A percentile compares a stretch with the other conserved stretches of the same genome.
Conservation (phyloP, 345 rosid genomes). For the Tarenaya hassleriana region DNA sequence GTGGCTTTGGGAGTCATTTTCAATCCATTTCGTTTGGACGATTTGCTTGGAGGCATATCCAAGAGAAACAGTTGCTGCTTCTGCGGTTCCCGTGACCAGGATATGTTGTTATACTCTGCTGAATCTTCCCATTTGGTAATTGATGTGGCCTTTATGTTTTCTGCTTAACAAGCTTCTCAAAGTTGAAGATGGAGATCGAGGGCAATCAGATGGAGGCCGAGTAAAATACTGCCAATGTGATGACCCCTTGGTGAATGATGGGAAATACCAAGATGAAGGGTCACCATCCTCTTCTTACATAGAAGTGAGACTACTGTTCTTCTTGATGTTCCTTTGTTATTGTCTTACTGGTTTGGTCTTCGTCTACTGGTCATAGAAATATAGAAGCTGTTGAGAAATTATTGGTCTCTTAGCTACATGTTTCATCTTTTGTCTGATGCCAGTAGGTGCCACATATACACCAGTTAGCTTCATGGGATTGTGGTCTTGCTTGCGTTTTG, state of each 20-base stretch:
- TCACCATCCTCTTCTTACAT: constrained; percentile 38
- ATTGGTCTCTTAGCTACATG: background rate
- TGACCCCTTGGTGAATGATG: constrained; percentile 26
- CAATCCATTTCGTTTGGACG: background rate
- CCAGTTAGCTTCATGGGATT: constrained; percentile 85
- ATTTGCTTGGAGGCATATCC: background rate
- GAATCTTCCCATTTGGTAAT: constrained; percentile 14
- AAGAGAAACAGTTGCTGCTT: background rate
- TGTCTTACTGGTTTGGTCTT: constrained; percentile 1
- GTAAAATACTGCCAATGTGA: constrained; percentile 25
- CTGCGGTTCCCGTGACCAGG: constrained; percentile 9
- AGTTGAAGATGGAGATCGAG: constrained; percentile 38
- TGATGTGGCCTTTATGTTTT: constrained; percentile 66
- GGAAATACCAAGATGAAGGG: constrained; percentile 22
- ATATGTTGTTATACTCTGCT: background rate
- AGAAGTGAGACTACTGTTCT: constrained; percentile 37
- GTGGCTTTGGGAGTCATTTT: background rate
- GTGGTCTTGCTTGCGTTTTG: constrained; percentile 88
- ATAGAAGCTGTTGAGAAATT: constrained; percentile 1
- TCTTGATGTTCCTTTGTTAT: constrained; percentile 2
- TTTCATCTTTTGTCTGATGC: constrained; percentile 5
- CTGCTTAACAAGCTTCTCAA: constrained; percentile 52
- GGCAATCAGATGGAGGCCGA: constrained; percentile 23
- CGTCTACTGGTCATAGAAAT: background rate
- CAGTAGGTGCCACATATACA: constrained; percentile 73